These are phyloP conservation scores for Erythrobasidium hasegawianum DNA, from an alignment of 1,284 basidiomycete species.

Conservation along the genomic window DNA sequence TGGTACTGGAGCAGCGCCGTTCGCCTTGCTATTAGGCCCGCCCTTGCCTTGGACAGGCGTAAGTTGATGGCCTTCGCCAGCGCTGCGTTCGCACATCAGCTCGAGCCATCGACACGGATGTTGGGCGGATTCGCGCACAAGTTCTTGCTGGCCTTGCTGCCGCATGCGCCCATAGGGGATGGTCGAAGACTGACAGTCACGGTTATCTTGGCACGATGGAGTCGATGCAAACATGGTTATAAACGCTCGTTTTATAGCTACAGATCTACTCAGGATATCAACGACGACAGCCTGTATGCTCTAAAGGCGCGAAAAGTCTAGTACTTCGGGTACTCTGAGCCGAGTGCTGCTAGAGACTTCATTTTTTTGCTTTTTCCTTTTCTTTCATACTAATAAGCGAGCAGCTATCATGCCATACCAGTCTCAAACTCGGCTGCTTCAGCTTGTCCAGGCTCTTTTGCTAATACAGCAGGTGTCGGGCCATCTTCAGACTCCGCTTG, in stretches of 20 bases:
- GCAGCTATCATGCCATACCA: conserved; percentile 17
- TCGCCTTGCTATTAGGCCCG: background rate
- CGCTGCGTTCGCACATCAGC: background rate
- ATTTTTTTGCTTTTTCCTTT: too few relatives aligned
- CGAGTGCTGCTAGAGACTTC: too few relatives aligned
- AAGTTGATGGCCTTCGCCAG: conserved; percentile 13
- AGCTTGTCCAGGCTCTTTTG: conserved; percentile 21
- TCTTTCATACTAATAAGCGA: too few relatives aligned
- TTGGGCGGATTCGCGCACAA: conserved; percentile 16
- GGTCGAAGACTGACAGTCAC: background rate
- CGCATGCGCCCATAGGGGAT: conserved; percentile 30
- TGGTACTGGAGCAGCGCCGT: background rate
- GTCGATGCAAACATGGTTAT: background rate
- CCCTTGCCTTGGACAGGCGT: background rate
- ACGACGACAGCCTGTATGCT: too few relatives aligned
- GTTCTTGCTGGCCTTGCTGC: conserved; percentile 30
- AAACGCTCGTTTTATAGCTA: too few relatives aligned
- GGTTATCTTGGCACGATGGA: background rate
- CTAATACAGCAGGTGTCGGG: conserved; percentile 1
- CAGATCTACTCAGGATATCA: too few relatives aligned
- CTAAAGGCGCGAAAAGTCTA: too few relatives aligned
- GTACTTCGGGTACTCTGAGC: too few relatives aligned
- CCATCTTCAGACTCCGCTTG: conserved; percentile 17
- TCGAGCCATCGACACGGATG: background rate
- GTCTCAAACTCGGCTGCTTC: conserved; percentile 31